Base-by-base conservation (phyloP, 139 green algal genomes). In the Chlorella vulgaris region DNA sequence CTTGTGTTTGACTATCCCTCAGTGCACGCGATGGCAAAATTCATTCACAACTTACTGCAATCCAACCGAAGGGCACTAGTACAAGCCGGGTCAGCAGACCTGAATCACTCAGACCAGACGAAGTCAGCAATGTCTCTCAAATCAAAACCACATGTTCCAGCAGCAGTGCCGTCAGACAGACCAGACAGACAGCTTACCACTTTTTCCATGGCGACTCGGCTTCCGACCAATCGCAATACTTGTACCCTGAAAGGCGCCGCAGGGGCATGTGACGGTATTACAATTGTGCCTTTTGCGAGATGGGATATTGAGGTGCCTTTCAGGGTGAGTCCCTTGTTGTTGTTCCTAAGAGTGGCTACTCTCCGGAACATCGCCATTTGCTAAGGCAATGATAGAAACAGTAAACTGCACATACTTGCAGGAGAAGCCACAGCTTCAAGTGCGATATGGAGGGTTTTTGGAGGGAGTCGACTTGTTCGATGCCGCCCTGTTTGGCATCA, bases 1-100 rank as follows among this genome's bases (percentile, higher is more conserved):
- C 63, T 94, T 0, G 68, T 85, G 7, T 93, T 94, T 74, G 92
- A 95, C 81, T 93, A 92, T 81, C 92, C 92, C 0, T 83, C 76
- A 19, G 69, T 83, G 0, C 8, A 33, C 2, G 42, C 69, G 53
- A 55, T 88, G 55, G 18, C 73, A 15, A 1, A 22, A 26, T 36
- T 66, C 8, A 55, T 79, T n/a, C 53, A 79, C 22, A 24, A 15
- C 47, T 22, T 79, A 24, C 38, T 78, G 71, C 28, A n/a, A 18
- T 38, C 28, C 58, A 29, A 10, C 58, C 21, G 7, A 67, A 67
- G 58, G 26, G 7, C 7, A 13, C 15, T 31, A 29, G 58, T 21
- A 67, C n/a, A 31, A 7, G 47, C 47, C 47, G 13, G 10, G 47
- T n/a, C n/a, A n/a, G n/a, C n/a, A n/a, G n/a, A n/a, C n/a, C n/a